Evolutionary conservation across 1,284 basidiomycete genomes (phyloP), one percentile per base, ranked within the genome.

Genomic region (Heterobasidion annosum): DNA sequence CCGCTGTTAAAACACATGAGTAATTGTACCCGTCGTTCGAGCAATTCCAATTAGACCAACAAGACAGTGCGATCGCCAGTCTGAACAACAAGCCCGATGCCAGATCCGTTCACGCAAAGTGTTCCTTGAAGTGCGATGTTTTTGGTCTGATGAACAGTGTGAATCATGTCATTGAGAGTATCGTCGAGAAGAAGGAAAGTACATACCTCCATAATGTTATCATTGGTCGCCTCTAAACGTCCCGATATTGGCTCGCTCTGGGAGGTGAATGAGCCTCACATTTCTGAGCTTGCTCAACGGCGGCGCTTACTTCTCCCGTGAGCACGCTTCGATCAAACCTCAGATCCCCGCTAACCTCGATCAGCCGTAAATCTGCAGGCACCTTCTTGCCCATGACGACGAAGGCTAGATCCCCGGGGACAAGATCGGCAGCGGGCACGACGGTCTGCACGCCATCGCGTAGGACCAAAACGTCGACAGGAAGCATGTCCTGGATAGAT

Each of bases 311-410:
- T 67, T 81, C 77, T 50, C 81, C 82, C 5, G 81, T 85, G 35
- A 85, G 68, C n/a, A 83, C 75, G 34, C 75, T 74, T 44, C 82
- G 70, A 61, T 85, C 83, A 53, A 85, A 78, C 59, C 73, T 74
- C 54, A 82, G 66, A 60, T 85, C 82, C 6, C 70, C 65, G 42
- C 78, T 77, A 8, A 79, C 74, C n/a, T 79, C 70, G 52, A 81
- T 73, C 32, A 89, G 69, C 45, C 81, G 77, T 15, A 88, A 61
- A 60, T 89, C 86, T n/a, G 86, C 85, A 0, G 86, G 85, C 15
- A 88, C 75, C 12, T 85, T 79, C 64, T 85, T 82, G 32, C 86
- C 76, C 60, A 73, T 63, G 32, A 68, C 69, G 61, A 87, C 79
- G 1, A 65, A 66, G 65, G 81, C 77, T 18, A 87, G 63, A 62